Conservation (phyloP, 768 basidiomycete genomes). For the Suillus fuscotomentosus region DNA sequence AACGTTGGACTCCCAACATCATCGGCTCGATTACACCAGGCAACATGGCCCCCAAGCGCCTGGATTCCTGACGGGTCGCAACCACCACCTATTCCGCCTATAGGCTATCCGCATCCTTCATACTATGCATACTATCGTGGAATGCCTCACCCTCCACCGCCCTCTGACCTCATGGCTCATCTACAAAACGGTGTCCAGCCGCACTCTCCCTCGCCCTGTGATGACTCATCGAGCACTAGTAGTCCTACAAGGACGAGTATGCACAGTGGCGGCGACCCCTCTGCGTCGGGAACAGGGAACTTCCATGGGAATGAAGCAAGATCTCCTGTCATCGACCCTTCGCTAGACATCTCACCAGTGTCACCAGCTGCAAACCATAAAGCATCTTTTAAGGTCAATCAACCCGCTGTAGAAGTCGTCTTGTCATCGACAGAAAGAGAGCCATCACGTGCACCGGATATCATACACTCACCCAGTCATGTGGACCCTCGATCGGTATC, state of each 20-base stretch:
- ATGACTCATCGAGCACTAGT: constrained; percentile 25
- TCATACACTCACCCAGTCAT: constrained; percentile 6
- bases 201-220: constrained; percentile 13
- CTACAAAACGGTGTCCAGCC: constrained; percentile 26
- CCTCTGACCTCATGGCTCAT: constrained; percentile 15
- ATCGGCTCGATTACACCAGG: constrained; percentile 43
- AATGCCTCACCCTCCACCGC: constrained; percentile 23
- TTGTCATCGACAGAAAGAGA: constrained; percentile 34
- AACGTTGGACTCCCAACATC: constrained; percentile 51
- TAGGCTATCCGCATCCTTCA: constrained; percentile 33
- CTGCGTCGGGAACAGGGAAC: constrained; percentile 13
- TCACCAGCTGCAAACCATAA: constrained; percentile 12
- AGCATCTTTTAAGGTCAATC: constrained; percentile 21
- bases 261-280: constrained; percentile 23
- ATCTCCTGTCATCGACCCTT: constrained; percentile 38
- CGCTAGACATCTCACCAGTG: constrained; percentile 29
- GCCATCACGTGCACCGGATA: constrained; percentile 10
- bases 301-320: constrained; percentile 10
- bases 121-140: constrained; percentile 51
- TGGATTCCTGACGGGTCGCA: constrained; percentile 34
- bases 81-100: constrained; percentile 30
- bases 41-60: constrained; percentile 42
- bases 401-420: constrained; percentile 33
- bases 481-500: constrained; percentile 10
- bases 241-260: constrained; percentile 20